Base-by-base conservation (phyloP, 2,329 filamentous ascomycete species). In the Cladophialophora carrionii region DNA sequence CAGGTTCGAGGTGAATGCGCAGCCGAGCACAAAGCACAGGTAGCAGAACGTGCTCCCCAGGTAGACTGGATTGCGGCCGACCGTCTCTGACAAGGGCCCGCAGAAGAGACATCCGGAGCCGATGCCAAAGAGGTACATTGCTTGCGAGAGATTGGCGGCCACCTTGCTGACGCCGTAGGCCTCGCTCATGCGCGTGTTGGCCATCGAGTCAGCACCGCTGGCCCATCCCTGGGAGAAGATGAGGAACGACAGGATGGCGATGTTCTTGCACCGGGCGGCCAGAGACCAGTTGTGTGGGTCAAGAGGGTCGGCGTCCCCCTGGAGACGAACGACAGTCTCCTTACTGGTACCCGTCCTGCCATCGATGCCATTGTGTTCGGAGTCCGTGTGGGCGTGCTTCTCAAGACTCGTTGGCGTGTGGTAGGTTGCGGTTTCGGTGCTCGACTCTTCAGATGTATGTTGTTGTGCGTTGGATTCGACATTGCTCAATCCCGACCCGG, bases 11-110 rank as follows among this genome's bases (percentile, higher is more conserved):
- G 81, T 72, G 20, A 84, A 69, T 1, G 76, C 83, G 0, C 78
- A 76, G 0, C 78, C 82, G 68, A 83, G 76, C 46, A 83, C 76
- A 60, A 81, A 85, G 53, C 82, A 73, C 71, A 83, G 79, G 62
- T 80, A 84, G n/a, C 80, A 71, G 17, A 74, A 74, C n/a, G 82
- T 72, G 0, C 82, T 80, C 14, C 74, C 71, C 1, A 83, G 75
- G 65, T 84, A 85, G 0, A 82, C 78, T 0, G 78, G 77, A 65
- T 83, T 84, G 24, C 81, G 76, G 4, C 81, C 81, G 2, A 81
- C 71, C 1, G 80, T 81, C 69, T 84, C 82, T 0, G 80, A 83
- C 3, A 84, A 71, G 0, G 83, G 83, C 0, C 82, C 83, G 3
- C 78, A 79, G 54, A 84, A 76, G 0, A 84, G 74, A 1, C 81